phyloP scores from a whole-genome alignment of 169 alveolate species.

The Plasmodium vinckei region DNA sequence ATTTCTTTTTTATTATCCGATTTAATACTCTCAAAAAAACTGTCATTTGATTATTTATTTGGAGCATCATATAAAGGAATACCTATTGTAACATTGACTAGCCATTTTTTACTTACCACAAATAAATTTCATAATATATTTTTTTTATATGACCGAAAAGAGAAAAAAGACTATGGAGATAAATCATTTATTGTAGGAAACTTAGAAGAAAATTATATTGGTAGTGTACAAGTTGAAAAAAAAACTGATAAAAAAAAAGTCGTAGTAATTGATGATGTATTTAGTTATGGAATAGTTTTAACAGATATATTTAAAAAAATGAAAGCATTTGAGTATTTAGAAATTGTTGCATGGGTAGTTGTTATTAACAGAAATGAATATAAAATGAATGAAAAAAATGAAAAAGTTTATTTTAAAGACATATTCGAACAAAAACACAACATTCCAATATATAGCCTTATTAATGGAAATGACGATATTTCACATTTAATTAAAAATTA shows the following conservation, averaged over 20 bases:
- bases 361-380: slow-evolving; percentile 49
- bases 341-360: slow-evolving; percentile 30
- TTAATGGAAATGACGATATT: slow-evolving; percentile 28
- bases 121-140: slow-evolving; percentile 50
- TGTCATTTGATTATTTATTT: slow-evolving; percentile 28
- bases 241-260: too few species aligned
- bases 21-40: slow-evolving; percentile 28
- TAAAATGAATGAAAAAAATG: slow-evolving; percentile 37
- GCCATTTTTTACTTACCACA: slow-evolving; percentile 41
- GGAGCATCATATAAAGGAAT: slow-evolving; percentile 66
- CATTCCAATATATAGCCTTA: slow-evolving; percentile 27
- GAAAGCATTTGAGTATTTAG: slow-evolving; percentile 6
- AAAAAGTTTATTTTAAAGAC: slow-evolving; percentile 47
- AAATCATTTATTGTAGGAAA: slow-evolving; percentile 26
- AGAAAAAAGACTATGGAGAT: slow-evolving; percentile 69
- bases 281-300: slow-evolving; percentile 59
- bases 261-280: slow-evolving; percentile 55
- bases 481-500: not conserved
- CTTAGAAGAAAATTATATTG: not conserved
- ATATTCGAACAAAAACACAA: slow-evolving; percentile 29
- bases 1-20: slow-evolving; percentile 49
- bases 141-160: slow-evolving; percentile 66
- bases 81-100: slow-evolving; percentile 51
- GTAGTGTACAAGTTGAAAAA: not conserved
- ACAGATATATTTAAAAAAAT: slow-evolving; percentile 35